Evolutionary conservation across 2,329 filamentous ascomycete genomes (phyloP).

Genomic region (Trichothecium sympodiale): DNA sequence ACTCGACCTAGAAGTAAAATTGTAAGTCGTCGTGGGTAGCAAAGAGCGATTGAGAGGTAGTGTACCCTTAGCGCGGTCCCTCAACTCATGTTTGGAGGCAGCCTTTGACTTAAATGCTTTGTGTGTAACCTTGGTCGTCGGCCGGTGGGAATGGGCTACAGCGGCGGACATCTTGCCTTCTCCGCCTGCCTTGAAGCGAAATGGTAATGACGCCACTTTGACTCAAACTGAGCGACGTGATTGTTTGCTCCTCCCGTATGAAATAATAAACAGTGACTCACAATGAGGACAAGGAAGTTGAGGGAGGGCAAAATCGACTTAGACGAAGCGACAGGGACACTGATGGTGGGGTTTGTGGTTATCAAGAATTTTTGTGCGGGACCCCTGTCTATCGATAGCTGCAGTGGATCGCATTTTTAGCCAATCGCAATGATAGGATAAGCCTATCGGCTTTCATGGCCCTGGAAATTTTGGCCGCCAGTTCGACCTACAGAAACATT

Average conservation of each 20-base stretch:
- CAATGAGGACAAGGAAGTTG: neutral
- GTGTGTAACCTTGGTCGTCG: slow-evolving; percentile 78
- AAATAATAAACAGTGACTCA: neutral
- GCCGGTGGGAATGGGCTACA: slow-evolving; percentile 73
- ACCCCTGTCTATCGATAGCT: slow-evolving; percentile 21
- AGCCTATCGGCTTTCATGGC: slow-evolving; percentile 7
- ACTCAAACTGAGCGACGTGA: neutral
- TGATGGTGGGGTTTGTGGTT: slow-evolving; percentile 21
- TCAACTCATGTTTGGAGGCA: slow-evolving; percentile 76
- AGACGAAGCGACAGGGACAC: neutral
- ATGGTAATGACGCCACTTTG: slow-evolving; percentile 64
- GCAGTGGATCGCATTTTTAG: slow-evolving; percentile 1
- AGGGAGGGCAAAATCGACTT: neutral
- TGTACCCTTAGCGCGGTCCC: slow-evolving; percentile 74
- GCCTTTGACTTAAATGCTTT: slow-evolving; percentile 92
- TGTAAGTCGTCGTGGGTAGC: slow-evolving; percentile 4
- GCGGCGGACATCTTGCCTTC: slow-evolving; percentile 64
- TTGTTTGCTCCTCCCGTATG: neutral
- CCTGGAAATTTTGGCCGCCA: slow-evolving; percentile 20
- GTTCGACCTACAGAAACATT: no score
- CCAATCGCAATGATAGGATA: slow-evolving; percentile 18
- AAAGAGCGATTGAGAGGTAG: no score
- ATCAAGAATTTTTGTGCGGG: slow-evolving; percentile 25
- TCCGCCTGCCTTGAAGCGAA: slow-evolving; percentile 76
- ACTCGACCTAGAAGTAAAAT: slow-evolving; percentile 54